Evolutionary conservation across 495 filamentous ascomycete genomes (phyloP).

Genomic region (Symbiotaphrina buchneri): DNA sequence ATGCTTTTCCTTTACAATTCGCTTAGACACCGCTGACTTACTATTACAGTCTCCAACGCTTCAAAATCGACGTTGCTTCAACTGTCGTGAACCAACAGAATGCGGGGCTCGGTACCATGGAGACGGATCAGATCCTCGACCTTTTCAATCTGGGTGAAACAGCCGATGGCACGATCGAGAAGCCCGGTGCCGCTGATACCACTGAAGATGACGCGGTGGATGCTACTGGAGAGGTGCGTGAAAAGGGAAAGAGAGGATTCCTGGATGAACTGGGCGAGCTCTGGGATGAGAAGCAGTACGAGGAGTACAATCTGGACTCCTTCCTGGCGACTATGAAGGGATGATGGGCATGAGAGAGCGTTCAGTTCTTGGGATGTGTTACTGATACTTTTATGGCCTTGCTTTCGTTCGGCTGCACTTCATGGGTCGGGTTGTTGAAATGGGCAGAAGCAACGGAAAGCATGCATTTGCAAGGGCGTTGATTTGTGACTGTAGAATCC

Average conservation of each 20-base stretch:
- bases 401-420: no score
- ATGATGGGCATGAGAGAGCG: no score
- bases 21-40: constrained; percentile 1
- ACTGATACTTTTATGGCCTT: no score
- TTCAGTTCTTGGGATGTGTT: no score
- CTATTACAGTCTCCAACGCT: constrained; percentile 61
- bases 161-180: constrained; percentile 38
- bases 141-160: constrained; percentile 82
- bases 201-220: constrained; percentile 89
- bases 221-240: constrained; percentile 69
- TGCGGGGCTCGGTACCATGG: constrained; percentile 83
- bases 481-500: no score
- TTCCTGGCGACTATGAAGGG: constrained; percentile 77
- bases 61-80: constrained; percentile 97
- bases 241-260: constrained; percentile 91
- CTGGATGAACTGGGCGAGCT: constrained; percentile 86
- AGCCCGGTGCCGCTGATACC: constrained; percentile 19
- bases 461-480: no score
- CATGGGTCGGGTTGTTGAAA: constrained; percentile 3
- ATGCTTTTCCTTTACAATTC: constrained; percentile 13
- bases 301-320: constrained; percentile 83
- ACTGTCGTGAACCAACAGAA: constrained; percentile 99
- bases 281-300: constrained; percentile 91
- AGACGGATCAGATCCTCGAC: constrained; percentile 93
- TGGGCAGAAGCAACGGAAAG: no score